Base-by-base conservation (phyloP, 1,284 basidiomycete species). In the Singerocomus inundabilis region DNA sequence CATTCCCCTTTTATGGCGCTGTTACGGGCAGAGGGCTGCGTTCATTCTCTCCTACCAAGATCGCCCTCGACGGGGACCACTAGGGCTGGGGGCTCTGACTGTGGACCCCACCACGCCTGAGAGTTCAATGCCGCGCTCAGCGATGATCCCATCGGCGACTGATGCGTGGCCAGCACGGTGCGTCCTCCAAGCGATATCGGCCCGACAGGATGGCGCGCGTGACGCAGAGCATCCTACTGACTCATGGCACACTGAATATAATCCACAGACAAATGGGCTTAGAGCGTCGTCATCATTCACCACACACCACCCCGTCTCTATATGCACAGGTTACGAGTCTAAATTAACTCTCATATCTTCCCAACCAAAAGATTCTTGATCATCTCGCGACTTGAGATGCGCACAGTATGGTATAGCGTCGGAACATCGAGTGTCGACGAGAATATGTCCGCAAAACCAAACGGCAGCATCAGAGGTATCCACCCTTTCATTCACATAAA, bases 391-490 rank as follows among this genome's bases (percentile, higher is more conserved):
- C 69, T 94, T 0, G 93, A 93, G 57, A 97, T 81, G 42, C 83
- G 74, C 5, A 78, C 73, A 0, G 95, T 98, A 59, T 86, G 75
- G 67, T 84, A 93, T 52, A 98, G 75, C 0, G 93, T 92, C 10
- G 80, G 80, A 46, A 93, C 58, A 71, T 99, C 96, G 16, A 98
- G 80, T 3, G 96, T 98, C 6, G 94, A 98, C 16, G 83, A 84
- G 48, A 98, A 57, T 6, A 78, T 78, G 69, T 99, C 97, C 16
- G 88, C 87, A 36, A 95, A 80, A 0, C 96, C 96, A 59, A 99
- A 98, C 0, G 95, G 94, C 52, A 95, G 66, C 92, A 94, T 94
- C 36, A 84, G 73, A 1, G 92, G 91, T 59, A 94, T 93, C 90
- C 91, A 95, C 34, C 91, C 90, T 93, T 44, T 1, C 9, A 6